Evolutionary conservation across 495 filamentous ascomycete species (phyloP).

Genomic region (Penicillium canescens): DNA sequence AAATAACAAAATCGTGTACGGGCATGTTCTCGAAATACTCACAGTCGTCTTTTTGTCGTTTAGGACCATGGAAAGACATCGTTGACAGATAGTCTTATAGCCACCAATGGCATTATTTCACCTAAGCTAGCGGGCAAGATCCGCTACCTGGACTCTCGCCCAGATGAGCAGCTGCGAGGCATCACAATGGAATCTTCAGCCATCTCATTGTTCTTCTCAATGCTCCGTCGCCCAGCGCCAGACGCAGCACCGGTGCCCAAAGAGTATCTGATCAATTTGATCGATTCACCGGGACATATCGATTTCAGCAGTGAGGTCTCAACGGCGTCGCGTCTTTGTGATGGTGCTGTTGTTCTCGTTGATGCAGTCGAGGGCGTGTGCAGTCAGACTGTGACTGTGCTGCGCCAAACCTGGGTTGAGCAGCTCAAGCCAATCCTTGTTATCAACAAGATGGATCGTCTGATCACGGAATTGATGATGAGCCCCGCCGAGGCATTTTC

Average conservation of each 20-base stretch:
- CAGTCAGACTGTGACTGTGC: constrained; percentile 95
- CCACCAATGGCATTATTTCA: constrained; percentile 99
- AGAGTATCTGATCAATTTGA: constrained; percentile 96
- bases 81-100: constrained; percentile 91
- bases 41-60: constrained; percentile 1
- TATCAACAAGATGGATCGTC: constrained; percentile 97
- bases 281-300: constrained; percentile 97
- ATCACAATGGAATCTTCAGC: constrained; percentile 99
- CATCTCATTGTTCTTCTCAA: constrained; percentile 94
- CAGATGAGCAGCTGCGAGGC: constrained; percentile 93
- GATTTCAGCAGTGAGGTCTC: constrained; percentile 99
- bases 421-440: constrained; percentile 91
- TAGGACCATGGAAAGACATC: constrained; percentile 98
- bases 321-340: constrained; percentile 90
- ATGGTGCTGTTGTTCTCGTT: constrained; percentile 93
- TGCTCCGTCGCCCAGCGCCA: constrained; percentile 68
- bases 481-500: constrained; percentile 84
- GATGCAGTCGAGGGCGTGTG: constrained; percentile 98
- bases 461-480: constrained; percentile 92
- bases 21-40: neutral
- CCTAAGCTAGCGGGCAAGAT: constrained; percentile 97
- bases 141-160: constrained; percentile 93
- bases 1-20: neutral
- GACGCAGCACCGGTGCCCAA: constrained; percentile 69
- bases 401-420: constrained; percentile 94